These are phyloP conservation scores for Saccharomycopsis schoenii DNA, from an alignment of 805 yeast species.

Conservation along the genomic window DNA sequence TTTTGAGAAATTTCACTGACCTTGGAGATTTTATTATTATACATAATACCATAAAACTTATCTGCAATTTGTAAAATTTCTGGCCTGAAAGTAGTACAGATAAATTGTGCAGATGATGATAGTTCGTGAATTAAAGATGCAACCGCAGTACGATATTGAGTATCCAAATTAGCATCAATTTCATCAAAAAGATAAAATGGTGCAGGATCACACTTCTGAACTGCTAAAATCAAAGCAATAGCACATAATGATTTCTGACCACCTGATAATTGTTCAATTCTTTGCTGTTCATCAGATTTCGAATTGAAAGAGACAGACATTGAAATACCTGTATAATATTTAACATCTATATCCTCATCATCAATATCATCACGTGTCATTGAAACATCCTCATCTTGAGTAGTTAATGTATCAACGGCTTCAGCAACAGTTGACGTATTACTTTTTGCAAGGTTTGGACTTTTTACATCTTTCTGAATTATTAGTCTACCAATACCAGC, in stretches of 20 bases:
- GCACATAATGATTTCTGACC: slow-evolving; percentile 98
- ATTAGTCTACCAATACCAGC: slow-evolving; percentile 67
- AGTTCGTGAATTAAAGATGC: slow-evolving; percentile 63
- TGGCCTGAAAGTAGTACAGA: slow-evolving; percentile 92
- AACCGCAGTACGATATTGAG: slow-evolving; percentile 82
- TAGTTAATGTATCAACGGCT: slow-evolving; percentile 2
- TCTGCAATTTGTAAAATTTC: slow-evolving; percentile 86
- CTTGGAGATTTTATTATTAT: slow-evolving; percentile 69
- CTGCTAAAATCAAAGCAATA: slow-evolving; percentile 83
- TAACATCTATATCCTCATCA: slow-evolving; percentile 28
- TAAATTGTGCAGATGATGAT: slow-evolving; percentile 72
- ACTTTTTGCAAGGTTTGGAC: slow-evolving; percentile 18
- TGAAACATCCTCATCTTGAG: slow-evolving; percentile 19
- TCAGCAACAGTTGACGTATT: slow-evolving; percentile 8
- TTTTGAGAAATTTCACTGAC: slow-evolving; percentile 60
- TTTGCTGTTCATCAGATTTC: slow-evolving; percentile 71
- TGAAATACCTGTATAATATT: slow-evolving; percentile 69
- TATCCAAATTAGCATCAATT: slow-evolving; percentile 90
- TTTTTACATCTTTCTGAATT: slow-evolving; percentile 37
- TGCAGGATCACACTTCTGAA: slow-evolving; percentile 93
- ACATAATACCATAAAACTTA: slow-evolving; percentile 80
- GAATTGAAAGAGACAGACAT: slow-evolving; percentile 87
- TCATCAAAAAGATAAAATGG: slow-evolving; percentile 95
- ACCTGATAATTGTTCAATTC: slow-evolving; percentile 87
- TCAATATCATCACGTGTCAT: slow-evolving; percentile 21